phyloP scores from a whole-genome alignment of 2,329 filamentous ascomycete species.

The Colletotrichum siamense region DNA sequence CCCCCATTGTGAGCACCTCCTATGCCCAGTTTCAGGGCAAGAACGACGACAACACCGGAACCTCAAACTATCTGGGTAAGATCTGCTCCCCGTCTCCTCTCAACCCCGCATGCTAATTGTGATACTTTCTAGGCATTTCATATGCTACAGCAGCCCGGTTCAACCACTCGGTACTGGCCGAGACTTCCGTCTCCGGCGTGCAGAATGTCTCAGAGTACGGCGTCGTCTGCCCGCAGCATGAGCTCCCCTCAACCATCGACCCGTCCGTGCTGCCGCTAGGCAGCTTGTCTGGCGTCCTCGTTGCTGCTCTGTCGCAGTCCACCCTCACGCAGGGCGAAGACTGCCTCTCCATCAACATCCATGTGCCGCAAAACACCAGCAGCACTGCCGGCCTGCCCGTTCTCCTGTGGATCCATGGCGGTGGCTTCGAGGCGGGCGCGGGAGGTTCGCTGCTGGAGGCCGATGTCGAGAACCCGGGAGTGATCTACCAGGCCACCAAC shows the following conservation, averaged over 20 bases:
- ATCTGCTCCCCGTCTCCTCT: neutral
- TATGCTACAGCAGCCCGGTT: neutral
- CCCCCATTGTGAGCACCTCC: neutral
- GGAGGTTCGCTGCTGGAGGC: neutral
- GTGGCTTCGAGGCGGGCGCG: conserved; percentile 17
- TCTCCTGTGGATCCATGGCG: conserved; percentile 1
- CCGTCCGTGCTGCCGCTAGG: neutral
- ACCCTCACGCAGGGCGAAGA: neutral
- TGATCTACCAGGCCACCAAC: neutral
- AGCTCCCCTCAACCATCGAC: neutral
- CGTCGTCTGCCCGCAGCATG: neutral
- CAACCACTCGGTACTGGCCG: neutral
- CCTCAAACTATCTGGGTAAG: neutral
- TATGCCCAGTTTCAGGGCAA: neutral
- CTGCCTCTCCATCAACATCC: neutral
- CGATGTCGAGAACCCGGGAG: neutral
- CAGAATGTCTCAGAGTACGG: neutral
- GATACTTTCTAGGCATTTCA: neutral
- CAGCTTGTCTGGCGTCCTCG: neutral
- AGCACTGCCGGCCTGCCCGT: neutral
- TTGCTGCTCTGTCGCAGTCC: neutral
- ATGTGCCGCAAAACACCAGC: neutral
- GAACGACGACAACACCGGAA: neutral
- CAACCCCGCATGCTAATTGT: neutral
- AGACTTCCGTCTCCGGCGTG: neutral